Evolutionary conservation across 2,329 filamentous ascomycete species (phyloP).

Genomic region (Aspergillus awamori): DNA sequence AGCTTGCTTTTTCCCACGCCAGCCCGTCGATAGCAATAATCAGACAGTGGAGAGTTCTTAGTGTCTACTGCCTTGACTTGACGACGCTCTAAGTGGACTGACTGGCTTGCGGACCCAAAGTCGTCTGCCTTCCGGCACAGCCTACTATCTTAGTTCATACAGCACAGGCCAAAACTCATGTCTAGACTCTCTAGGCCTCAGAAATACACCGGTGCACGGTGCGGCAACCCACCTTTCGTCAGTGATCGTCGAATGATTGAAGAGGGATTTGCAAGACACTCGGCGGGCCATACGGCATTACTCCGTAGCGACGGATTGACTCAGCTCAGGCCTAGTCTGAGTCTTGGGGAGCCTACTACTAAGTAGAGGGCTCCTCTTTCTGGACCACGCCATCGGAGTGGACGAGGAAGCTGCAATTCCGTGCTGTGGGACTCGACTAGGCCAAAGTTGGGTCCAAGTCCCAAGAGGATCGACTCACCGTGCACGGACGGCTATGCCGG

Average conservation of each 20-base stretch:
- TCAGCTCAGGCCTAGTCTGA: not conserved
- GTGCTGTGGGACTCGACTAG: constrained; percentile 9
- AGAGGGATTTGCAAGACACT: constrained; percentile 16
- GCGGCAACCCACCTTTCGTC: constrained; percentile 14
- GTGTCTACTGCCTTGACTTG: constrained; percentile 7
- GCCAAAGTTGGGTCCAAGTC: not conserved
- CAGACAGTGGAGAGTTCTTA: not conserved
- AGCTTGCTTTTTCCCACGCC: constrained; percentile 14
- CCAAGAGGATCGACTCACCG: not conserved
- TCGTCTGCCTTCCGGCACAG: constrained; percentile 1
- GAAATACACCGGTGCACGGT: constrained; percentile 11
- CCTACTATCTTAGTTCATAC: not conserved
- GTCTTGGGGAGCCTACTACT: not conserved
- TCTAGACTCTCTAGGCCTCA: not conserved
- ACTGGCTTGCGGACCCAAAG: not conserved
- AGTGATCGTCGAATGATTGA: constrained; percentile 16
- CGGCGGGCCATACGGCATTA: constrained; percentile 24
- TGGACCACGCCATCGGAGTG: not conserved
- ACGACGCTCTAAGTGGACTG: not conserved
- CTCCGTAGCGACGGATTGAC: constrained; percentile 19
- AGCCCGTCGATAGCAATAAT: constrained; percentile 8
- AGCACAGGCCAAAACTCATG: not conserved
- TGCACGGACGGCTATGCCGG: constrained; percentile 5
- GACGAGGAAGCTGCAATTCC: not conserved
- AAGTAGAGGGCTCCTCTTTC: constrained; percentile 3